Evolutionary conservation across 495 filamentous ascomycete genomes (phyloP).

Genomic region (Aspergillus campestris): DNA sequence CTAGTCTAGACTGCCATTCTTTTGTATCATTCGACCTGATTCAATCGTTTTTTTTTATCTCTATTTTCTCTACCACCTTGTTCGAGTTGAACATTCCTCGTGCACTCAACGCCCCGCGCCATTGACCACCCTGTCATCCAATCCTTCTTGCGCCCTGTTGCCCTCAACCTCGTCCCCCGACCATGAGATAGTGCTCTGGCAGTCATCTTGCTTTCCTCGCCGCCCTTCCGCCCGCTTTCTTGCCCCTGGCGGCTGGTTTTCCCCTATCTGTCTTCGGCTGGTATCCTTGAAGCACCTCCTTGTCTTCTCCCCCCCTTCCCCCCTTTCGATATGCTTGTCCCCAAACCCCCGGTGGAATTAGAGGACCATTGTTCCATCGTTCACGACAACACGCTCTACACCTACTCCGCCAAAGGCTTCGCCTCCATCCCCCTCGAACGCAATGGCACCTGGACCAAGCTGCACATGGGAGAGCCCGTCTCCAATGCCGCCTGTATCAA

Average conservation of each 20-base stretch:
- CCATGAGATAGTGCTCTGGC: slow-evolving; percentile 39
- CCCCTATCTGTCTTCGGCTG: slow-evolving; percentile 23
- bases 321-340: slow-evolving; percentile 48
- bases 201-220: slow-evolving; percentile 22
- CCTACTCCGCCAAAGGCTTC: slow-evolving; percentile 68
- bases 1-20: slow-evolving; percentile 11
- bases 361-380: slow-evolving; percentile 76
- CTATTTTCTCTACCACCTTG: not conserved
- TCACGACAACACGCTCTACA: slow-evolving; percentile 76
- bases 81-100: not conserved
- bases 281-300: slow-evolving; percentile 18
- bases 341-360: slow-evolving; percentile 55
- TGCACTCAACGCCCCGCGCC: slow-evolving; percentile 5
- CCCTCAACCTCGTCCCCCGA: slow-evolving; percentile 7
- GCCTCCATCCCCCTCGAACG: slow-evolving; percentile 59
- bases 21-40: slow-evolving; percentile 5
- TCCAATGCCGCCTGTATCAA: slow-evolving; percentile 71
- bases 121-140: not conserved
- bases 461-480: slow-evolving; percentile 58
- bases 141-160: slow-evolving; percentile 4
- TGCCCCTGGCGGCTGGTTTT: slow-evolving; percentile 23
- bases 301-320: not conserved
- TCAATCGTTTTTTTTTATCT: not conserved
- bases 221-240: slow-evolving; percentile 9
- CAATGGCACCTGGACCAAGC: slow-evolving; percentile 60